These are phyloP conservation scores for Logfia minima DNA, from an alignment of 129 eudicot genomes.

Conservation along the genomic window DNA sequence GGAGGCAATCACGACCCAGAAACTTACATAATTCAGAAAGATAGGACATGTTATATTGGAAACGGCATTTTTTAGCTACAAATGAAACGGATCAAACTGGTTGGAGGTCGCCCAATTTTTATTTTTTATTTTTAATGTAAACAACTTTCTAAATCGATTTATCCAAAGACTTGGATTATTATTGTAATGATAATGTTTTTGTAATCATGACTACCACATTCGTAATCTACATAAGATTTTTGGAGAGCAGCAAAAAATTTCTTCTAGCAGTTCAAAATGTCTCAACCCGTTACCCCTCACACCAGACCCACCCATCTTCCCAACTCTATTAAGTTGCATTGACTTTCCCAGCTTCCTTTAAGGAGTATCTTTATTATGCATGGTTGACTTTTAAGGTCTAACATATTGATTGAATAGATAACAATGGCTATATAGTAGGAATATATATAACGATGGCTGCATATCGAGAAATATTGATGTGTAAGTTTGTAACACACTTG, in stretches of 20 bases:
- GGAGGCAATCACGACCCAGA: not conserved
- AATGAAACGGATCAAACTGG: not conserved
- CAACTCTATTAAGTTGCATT: not conserved
- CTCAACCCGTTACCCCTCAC: not conserved
- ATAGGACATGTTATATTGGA: not conserved
- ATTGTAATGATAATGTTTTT: too few species aligned
- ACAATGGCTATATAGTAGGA: too few species aligned
- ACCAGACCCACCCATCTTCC: not conserved
- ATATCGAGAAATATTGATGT: too few species aligned
- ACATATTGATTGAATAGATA: not conserved
- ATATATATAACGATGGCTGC: too few species aligned
- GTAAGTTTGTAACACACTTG: not conserved
- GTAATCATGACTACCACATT: not conserved
- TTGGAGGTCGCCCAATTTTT: not conserved
- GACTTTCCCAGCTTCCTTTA: not conserved
- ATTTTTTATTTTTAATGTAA: not conserved
- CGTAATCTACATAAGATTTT: not conserved
- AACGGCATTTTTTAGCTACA: not conserved
- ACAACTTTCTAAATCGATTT: not conserved
- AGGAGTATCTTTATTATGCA: not conserved
- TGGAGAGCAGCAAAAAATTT: not conserved
- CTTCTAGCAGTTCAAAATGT: not conserved
- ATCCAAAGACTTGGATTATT: not conserved
- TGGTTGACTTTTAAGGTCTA: conserved; percentile 2
- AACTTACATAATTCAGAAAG: not conserved